These are phyloP conservation scores for Candida arabinofermentans DNA, from an alignment of 805 yeast species.

Conservation along the genomic window DNA sequence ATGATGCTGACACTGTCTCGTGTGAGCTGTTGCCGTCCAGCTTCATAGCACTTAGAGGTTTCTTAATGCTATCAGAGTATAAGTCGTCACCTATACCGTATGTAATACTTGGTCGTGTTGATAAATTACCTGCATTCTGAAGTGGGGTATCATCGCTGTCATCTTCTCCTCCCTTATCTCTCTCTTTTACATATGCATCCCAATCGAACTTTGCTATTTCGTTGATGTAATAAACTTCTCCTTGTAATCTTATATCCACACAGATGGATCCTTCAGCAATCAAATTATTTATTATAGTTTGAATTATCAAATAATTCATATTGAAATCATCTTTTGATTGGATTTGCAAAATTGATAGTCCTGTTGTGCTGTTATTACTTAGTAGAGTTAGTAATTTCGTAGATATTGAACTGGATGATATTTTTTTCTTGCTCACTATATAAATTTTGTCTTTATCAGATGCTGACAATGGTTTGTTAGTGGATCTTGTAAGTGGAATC, in stretches of 20 bases:
- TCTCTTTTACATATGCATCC: constrained; percentile 11
- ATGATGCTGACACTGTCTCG: background rate
- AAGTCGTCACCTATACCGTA: background rate
- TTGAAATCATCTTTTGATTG: constrained; percentile 24
- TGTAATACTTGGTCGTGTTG: background rate
- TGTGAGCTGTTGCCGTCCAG: background rate
- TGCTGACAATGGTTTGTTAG: constrained; percentile 19
- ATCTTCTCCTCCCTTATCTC: background rate
- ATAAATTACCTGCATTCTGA: background rate
- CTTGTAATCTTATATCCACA: constrained; percentile 28
- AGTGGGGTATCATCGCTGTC: background rate
- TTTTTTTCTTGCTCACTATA: constrained; percentile 25
- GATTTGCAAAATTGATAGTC: constrained; percentile 26
- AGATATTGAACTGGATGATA: constrained; percentile 21
- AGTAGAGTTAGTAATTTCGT: constrained; percentile 19
- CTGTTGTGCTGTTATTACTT: constrained; percentile 11
- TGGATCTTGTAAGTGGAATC: constrained; percentile 47
- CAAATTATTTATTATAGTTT: constrained; percentile 23
- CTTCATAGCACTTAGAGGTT: background rate
- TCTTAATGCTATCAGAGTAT: background rate
- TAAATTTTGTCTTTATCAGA: constrained; percentile 20
- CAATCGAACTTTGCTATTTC: constrained; percentile 20
- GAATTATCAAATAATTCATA: constrained; percentile 28
- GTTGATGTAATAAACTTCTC: constrained; percentile 29
- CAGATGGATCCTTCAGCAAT: constrained; percentile 23